These are phyloP conservation scores for Mychonastes homosphaera DNA, from an alignment of 139 green algal species.

Conservation along the genomic window DNA sequence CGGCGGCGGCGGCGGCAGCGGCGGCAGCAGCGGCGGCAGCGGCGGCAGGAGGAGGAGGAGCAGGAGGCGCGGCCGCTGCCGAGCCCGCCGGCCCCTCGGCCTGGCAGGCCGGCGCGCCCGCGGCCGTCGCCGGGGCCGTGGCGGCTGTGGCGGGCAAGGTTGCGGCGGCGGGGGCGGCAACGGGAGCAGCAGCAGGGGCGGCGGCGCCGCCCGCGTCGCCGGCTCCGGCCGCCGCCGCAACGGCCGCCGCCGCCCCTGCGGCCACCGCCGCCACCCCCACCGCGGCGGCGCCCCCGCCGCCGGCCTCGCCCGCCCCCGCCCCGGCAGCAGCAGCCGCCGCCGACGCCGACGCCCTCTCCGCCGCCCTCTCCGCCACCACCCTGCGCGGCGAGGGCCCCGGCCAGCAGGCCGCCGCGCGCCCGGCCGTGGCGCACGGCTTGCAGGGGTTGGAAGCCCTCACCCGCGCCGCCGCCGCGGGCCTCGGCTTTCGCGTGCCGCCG, in stretches of 20 bases:
- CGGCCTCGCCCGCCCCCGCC: too few relatives aligned
- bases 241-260: conserved; percentile 3
- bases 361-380: too few relatives aligned
- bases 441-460: conserved; percentile 8
- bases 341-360: too few relatives aligned
- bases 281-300: too few relatives aligned
- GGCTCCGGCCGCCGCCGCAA: neutral
- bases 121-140: neutral
- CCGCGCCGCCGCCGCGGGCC: conserved; percentile 6
- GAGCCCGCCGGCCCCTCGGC: conserved; percentile 7
- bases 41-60: conserved; percentile 13
- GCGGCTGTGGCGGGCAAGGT: conserved; percentile 2
- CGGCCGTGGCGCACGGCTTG: conserved; percentile 7
- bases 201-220: conserved; percentile 5
- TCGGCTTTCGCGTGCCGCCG: neutral
- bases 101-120: conserved; percentile 5
- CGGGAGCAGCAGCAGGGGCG: conserved; percentile 4
- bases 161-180: conserved; percentile 5
- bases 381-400: too few relatives aligned
- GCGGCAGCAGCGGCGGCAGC: neutral
- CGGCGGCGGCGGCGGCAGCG: neutral
- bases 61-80: conserved; percentile 1
- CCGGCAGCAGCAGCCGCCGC: too few relatives aligned
- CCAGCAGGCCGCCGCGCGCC: too few relatives aligned
- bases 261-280: too few relatives aligned